phyloP scores from a whole-genome alignment of 805 yeast species.

The Candida parachauliodes region DNA sequence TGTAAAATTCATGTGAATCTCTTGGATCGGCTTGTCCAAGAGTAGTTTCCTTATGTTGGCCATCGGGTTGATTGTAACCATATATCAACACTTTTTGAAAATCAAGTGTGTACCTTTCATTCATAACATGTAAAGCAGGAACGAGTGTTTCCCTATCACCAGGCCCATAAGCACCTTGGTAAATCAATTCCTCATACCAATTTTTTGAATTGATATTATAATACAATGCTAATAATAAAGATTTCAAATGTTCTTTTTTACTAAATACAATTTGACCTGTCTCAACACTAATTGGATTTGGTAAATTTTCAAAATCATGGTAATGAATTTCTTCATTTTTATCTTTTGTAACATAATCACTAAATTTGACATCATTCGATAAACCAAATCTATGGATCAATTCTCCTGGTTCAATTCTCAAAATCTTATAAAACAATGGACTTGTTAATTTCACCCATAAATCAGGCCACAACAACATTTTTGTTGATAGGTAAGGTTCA shows the following conservation, averaged over 20 bases:
- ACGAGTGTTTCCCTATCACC: slow-evolving; percentile 38
- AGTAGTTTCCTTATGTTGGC: slow-evolving; percentile 22
- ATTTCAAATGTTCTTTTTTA: slow-evolving; percentile 28
- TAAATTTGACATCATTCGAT: slow-evolving; percentile 21
- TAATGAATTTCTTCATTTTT: slow-evolving; percentile 16
- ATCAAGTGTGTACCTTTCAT: slow-evolving; percentile 30
- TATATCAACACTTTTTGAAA: slow-evolving; percentile 15
- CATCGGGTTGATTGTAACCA: slow-evolving; percentile 13
- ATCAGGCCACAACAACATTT: slow-evolving; percentile 36
- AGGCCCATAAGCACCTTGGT: slow-evolving; percentile 32
- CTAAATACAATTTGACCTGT: slow-evolving; percentile 35
- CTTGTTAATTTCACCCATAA: slow-evolving; percentile 31
- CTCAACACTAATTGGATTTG: slow-evolving; percentile 26
- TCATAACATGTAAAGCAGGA: slow-evolving; percentile 34
- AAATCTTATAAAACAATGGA: slow-evolving; percentile 30
- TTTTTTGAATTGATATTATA: slow-evolving; percentile 30
- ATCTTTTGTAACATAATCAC: slow-evolving; percentile 18
- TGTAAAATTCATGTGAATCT: slow-evolving; percentile 15
- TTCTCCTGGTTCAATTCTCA: slow-evolving; percentile 28
- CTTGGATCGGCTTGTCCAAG: slow-evolving; percentile 31
- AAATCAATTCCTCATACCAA: slow-evolving; percentile 27
- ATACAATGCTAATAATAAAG: slow-evolving; percentile 29
- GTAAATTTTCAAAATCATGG: slow-evolving; percentile 34
- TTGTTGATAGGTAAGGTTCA: slow-evolving; percentile 21
- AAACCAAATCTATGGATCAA: slow-evolving; percentile 26